phyloP scores from a whole-genome alignment of 257 asterid species.

The Scutellaria minor region DNA sequence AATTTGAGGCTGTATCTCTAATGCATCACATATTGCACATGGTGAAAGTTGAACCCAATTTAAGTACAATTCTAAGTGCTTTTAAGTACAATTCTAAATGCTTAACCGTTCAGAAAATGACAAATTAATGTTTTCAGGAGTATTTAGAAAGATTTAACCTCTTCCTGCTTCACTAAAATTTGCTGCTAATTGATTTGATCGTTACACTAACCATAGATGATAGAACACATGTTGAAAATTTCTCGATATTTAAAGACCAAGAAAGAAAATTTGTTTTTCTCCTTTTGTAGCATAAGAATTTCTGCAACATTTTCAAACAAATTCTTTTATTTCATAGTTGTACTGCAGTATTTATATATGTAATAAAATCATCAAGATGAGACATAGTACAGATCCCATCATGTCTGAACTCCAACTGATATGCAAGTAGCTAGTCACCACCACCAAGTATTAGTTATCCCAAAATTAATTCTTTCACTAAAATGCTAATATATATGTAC shows the following conservation, averaged over 20 bases:
- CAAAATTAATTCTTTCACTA: conserved; percentile 22
- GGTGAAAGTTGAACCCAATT: too few species aligned
- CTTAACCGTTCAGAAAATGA: neutral
- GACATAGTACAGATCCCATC: conserved; percentile 3
- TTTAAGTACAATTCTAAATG: too few species aligned
- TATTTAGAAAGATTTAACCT: neutral
- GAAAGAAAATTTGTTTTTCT: too few species aligned
- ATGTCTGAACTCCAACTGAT: neutral
- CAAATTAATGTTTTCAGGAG: neutral
- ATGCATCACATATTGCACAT: neutral
- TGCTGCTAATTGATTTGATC: neutral
- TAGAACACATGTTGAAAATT: too few species aligned
- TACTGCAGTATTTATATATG: neutral
- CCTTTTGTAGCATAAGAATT: neutral
- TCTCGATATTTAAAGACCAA: too few species aligned
- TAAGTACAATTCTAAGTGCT: too few species aligned
- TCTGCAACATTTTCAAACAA: neutral
- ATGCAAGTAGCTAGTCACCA: conserved; percentile 11
- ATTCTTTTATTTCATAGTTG: neutral
- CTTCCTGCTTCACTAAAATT: neutral
- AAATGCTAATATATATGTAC: neutral
- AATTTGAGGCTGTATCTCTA: too few species aligned
- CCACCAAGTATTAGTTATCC: conserved; percentile 14
- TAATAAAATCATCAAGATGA: neutral
- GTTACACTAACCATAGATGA: too few species aligned